Base-by-base conservation (phyloP, 306 rosid species). In the Arachis stenosperma region DNA sequence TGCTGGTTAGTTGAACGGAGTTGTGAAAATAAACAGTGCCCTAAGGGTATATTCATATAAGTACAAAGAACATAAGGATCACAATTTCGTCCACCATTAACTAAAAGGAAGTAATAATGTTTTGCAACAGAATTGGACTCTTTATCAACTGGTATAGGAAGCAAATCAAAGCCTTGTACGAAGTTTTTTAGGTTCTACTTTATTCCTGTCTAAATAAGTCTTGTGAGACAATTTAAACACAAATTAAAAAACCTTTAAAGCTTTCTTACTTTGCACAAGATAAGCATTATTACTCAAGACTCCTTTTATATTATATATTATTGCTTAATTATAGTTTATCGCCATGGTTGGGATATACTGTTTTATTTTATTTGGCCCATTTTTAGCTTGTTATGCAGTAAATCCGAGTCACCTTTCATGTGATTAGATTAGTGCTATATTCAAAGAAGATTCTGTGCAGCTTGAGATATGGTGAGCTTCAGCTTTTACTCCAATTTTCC, bases 131-230 rank as follows among this genome's bases (percentile, higher is more conserved):
- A 93, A 89, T 29, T 78, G 97, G 96, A 93, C 84, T 84, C 88
- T 80, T 83, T 90, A 73, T 81, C 95, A 84, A 82, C 80, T 84
- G 97, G 94, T 93, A 94, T 93, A 93, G 98, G 98, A 88, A 91
- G 97, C 98, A 93, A 93, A 93, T 93, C 97, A 91, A 93, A 91
- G 98, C 98, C 98, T 81, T 93, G 98, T 96, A 93, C 97, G 97
- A 93, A 93, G 85, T 93, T 93, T 93, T 93, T 91, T 97, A 93
- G 98, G 98, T 93, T 88, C 87, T 83, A 89, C 88, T 93, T 96
- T 88, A 82, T 81, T 80, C 95, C 77, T 79, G 75, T 80, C 90
- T 82, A 85, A 85, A 73, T 77, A 83, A 86, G 62, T 76, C 69
- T 65, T 60, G 22, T 17, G 22, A 17, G 22, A 17, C 22, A 17